A percentile compares a stretch with the other conserved stretches of the same genome.
Conservation (phyloP, 352 stramenopile genomes). For the Poterioochromonas sp. region DNA sequence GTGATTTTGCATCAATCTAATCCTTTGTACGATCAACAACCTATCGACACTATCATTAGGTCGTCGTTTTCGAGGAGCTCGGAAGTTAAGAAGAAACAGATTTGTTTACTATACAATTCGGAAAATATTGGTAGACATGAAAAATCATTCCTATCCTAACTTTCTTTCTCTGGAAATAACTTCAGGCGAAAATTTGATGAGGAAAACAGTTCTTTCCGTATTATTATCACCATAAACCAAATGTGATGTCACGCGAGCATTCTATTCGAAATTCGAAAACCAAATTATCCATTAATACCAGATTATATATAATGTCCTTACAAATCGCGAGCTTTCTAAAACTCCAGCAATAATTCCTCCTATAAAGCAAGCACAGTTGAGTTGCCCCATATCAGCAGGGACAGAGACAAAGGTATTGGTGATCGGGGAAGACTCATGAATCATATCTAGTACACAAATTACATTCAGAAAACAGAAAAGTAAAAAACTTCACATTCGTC, state of each 20-base stretch:
- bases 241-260: conserved; percentile 17
- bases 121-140: too few relatives aligned
- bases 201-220: conserved; percentile 19
- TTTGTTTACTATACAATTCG: too few relatives aligned
- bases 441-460: conserved; percentile 54
- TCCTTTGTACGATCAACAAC: too few relatives aligned
- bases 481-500: conserved; percentile 53
- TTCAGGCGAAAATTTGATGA: conserved; percentile 23
- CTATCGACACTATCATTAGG: too few relatives aligned
- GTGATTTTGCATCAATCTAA: too few relatives aligned
- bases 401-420: conserved; percentile 80
- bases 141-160: too few relatives aligned
- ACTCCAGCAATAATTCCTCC: conserved; percentile 70
- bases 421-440: conserved; percentile 69
- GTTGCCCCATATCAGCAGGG: conserved; percentile 64
- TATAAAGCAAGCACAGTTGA: conserved; percentile 72
- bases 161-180: too few relatives aligned
- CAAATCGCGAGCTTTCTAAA: conserved; percentile 64
- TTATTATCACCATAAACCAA: not conserved
- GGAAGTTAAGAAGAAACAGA: too few relatives aligned
- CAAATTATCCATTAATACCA: not conserved
- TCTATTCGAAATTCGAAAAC: not conserved
- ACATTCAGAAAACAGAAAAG: not conserved
- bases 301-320: not conserved
- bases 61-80: too few relatives aligned